These are phyloP conservation scores for Penicillium coprophilum DNA, from an alignment of 495 filamentous ascomycete species.

Conservation along the genomic window DNA sequence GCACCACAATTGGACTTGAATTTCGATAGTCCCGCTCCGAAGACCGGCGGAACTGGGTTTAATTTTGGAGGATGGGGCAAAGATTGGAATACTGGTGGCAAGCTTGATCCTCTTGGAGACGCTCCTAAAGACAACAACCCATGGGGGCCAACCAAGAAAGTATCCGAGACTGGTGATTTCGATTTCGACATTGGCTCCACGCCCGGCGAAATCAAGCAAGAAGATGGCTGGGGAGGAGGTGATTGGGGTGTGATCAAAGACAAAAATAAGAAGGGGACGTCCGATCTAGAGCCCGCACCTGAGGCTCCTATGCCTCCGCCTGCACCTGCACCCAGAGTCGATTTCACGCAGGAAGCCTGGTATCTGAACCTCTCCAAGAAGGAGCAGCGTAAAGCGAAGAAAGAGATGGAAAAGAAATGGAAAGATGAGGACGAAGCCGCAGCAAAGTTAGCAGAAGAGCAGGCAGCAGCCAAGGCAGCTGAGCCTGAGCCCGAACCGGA, in stretches of 20 bases:
- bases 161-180: slow-evolving; percentile 42
- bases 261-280: slow-evolving; percentile 31
- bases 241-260: slow-evolving; percentile 26
- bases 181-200: slow-evolving; percentile 45
- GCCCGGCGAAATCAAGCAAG: slow-evolving; percentile 25
- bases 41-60: slow-evolving; percentile 36
- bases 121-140: slow-evolving; percentile 41
- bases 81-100: slow-evolving; percentile 39
- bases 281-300: slow-evolving; percentile 25
- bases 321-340: slow-evolving; percentile 1
- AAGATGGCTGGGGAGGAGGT: slow-evolving; percentile 32
- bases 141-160: slow-evolving; percentile 42
- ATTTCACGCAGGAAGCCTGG: slow-evolving; percentile 20
- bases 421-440: slow-evolving; percentile 24
- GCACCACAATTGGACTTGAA: slow-evolving; percentile 48
- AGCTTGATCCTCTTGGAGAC: slow-evolving; percentile 33
- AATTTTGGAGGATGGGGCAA: slow-evolving; percentile 49
- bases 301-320: slow-evolving; percentile 17
- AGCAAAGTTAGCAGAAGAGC: slow-evolving; percentile 13
- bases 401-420: slow-evolving; percentile 31
- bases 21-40: slow-evolving; percentile 38
- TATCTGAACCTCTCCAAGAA: slow-evolving; percentile 27
- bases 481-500: slow-evolving; percentile 11
- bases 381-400: slow-evolving; percentile 37
- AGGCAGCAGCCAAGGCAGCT: neutral